Base-by-base conservation (phyloP, 2,329 filamentous ascomycete genomes). In the Emericellopsis atlantica region DNA sequence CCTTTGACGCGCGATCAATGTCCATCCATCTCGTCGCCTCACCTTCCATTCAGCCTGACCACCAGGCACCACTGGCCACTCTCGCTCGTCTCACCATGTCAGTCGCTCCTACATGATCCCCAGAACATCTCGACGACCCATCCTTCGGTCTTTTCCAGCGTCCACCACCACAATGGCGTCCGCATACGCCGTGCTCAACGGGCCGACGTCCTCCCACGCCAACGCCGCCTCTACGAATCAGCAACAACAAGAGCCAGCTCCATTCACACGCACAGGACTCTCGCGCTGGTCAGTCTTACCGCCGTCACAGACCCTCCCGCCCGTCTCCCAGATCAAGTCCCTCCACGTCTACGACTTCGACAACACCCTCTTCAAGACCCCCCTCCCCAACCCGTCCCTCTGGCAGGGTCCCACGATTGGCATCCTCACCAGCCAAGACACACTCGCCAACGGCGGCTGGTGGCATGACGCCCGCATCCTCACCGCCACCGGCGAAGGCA, bases 341-440 rank as follows among this genome's bases (percentile, higher is more conserved):
- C 78, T 98, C 40, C 90, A 96, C 56, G 75, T 98, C 50, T 96
- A 96, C 65, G 92, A 98, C 60, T 98, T 96, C 60, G 92, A 98
- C 62, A 96, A 98, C 56, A 96, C 90, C 32, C 66, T 98, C 38
- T 98, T 98, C 67, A 79, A 81, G 51, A 94, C 85, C 12, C 92
- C 92, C 6, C 67, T 95, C 1, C 92, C 92, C 2, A 96, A 95
- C 54, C 77, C 80, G 4, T 81, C 87, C 49, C 60, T 98, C 54
- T 98, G 92, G 92, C 83, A 81, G 49, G 75, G 76, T 1, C 68
- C 72, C 26, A 90, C 87, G 0, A 77, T 94, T 39, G 86, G 87
- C 37, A 72, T 79, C 45, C 69, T 98, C 10, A 79, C 84, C 45
- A 79, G 72, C 37, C 80, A 84, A 48, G 84, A 93, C 48, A 70